phyloP scores from a whole-genome alignment of 2,329 filamentous ascomycete genomes.

The Pyrenophora teres region DNA sequence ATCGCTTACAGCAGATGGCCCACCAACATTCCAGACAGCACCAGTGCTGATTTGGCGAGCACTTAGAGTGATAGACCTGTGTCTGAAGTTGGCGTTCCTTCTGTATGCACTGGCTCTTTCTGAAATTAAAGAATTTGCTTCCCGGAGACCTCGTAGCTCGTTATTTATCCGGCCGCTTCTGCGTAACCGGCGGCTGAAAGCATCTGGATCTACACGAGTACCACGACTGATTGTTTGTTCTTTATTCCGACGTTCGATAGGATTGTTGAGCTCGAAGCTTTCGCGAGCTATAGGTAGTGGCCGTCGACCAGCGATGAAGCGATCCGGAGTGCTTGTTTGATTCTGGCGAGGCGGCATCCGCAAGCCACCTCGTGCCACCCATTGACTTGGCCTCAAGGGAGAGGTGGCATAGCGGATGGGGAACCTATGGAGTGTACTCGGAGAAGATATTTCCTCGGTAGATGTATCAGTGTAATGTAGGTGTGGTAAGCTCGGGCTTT shows the following conservation, averaged over 20 bases:
- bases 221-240: constrained; percentile 55
- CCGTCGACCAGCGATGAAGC: constrained; percentile 61
- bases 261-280: constrained; percentile 59
- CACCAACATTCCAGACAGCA: constrained; percentile 77
- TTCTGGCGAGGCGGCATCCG: constrained; percentile 23
- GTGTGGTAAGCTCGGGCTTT: constrained; percentile 1
- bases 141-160: constrained; percentile 39
- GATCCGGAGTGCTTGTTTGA: constrained; percentile 55
- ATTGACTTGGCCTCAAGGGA: constrained; percentile 42
- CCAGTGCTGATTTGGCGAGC: constrained; percentile 64
- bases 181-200: constrained; percentile 55
- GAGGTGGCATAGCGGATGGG: constrained; percentile 34
- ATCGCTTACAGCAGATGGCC: constrained; percentile 62
- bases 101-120: constrained; percentile 24
- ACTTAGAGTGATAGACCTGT: constrained; percentile 23
- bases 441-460: background rate
- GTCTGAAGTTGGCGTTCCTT: constrained; percentile 29
- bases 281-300: constrained; percentile 51
- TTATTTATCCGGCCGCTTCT: constrained; percentile 40
- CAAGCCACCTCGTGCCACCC: constrained; percentile 31
- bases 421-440: constrained; percentile 16
- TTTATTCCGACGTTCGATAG: constrained; percentile 51
- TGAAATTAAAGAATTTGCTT: constrained; percentile 37
- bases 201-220: constrained; percentile 54
- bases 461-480: background rate